These are phyloP conservation scores for Gypsophila paniculata DNA, from an alignment of 179 eudicot species.

Conservation along the genomic window DNA sequence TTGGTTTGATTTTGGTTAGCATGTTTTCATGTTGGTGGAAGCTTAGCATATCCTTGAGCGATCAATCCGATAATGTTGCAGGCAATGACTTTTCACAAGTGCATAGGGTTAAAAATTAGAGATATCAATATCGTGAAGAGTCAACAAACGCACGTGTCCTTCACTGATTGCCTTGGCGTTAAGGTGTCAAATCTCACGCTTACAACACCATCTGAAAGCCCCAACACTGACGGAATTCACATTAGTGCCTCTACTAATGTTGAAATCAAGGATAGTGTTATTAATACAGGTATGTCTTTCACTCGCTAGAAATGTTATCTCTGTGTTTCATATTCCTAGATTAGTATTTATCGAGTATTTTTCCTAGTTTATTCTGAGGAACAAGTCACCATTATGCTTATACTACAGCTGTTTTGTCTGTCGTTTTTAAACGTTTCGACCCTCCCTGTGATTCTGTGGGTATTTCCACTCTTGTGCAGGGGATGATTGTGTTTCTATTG, in stretches of 20 bases:
- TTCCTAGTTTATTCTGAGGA: background rate
- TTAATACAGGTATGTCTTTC: constrained; percentile 59
- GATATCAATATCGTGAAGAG: constrained; percentile 51
- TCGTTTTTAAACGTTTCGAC: background rate
- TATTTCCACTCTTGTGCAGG: constrained; percentile 37
- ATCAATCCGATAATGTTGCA: constrained; percentile 33
- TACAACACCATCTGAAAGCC: constrained; percentile 69
- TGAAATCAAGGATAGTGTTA: constrained; percentile 41
- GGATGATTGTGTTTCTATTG: constrained; percentile 91
- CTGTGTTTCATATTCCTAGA: background rate
- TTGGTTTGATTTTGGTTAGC: background rate
- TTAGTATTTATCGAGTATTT: background rate
- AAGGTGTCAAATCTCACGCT: constrained; percentile 42
- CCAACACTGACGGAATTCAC: constrained; percentile 94
- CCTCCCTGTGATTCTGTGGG: background rate
- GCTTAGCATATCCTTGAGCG: constrained; percentile 4
- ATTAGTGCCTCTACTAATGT: constrained; percentile 67
- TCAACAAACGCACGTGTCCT: constrained; percentile 77
- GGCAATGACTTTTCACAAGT: constrained; percentile 80
- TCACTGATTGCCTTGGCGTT: constrained; percentile 51
- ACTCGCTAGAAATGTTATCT: background rate
- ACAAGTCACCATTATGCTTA: too few species aligned
- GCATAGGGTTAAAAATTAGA: constrained; percentile 56
- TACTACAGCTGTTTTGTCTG: background rate
- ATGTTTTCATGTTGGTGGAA: background rate